A percentile compares a stretch with the other conserved stretches of the same genome.
Evolutionary conservation across 208 protist species (phyloP).

Genomic region (Leishmania turanica): DNA sequence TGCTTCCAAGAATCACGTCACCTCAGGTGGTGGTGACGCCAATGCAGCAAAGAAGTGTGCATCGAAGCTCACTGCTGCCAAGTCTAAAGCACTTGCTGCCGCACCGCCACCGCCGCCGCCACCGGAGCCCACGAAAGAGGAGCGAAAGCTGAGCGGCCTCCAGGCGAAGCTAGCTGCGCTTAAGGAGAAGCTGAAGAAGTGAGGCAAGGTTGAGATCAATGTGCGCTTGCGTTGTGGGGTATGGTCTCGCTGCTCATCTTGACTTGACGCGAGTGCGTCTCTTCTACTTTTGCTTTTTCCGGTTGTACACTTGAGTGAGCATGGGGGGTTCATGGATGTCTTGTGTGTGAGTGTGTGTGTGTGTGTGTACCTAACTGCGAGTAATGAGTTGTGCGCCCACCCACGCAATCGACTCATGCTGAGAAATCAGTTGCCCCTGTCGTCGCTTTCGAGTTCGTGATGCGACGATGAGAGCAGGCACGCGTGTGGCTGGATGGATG

Average conservation of each 20-base stretch:
- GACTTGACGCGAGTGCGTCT: not conserved
- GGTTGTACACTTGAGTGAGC: not conserved
- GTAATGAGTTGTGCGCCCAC: not conserved
- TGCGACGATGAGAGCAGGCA: not conserved
- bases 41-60: slow-evolving; percentile 13
- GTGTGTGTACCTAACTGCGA: slow-evolving; percentile 1
- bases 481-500: not conserved
- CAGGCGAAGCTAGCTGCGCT: slow-evolving; percentile 83
- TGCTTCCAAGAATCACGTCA: not conserved
- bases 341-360: not conserved
- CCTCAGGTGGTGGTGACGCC: not conserved
- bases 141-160: slow-evolving; percentile 79
- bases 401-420: not conserved
- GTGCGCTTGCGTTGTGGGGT: not conserved
- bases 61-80: slow-evolving; percentile 5
- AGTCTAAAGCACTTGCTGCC: slow-evolving; percentile 11
- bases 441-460: not conserved
- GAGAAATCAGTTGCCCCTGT: not conserved
- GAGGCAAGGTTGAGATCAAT: not conserved
- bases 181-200: slow-evolving; percentile 81
- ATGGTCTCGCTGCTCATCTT: not conserved
- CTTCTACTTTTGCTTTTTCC: not conserved
- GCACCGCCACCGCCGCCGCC: slow-evolving; percentile 37
- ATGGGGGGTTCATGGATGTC: not conserved
- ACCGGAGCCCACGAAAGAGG: slow-evolving; percentile 70